Percentiles rank a stretch among this genome's conserved stretches.
Evolutionary conservation across 148 eudicot genomes (phyloP).

Genomic region (Hydrangea macrophylla): DNA sequence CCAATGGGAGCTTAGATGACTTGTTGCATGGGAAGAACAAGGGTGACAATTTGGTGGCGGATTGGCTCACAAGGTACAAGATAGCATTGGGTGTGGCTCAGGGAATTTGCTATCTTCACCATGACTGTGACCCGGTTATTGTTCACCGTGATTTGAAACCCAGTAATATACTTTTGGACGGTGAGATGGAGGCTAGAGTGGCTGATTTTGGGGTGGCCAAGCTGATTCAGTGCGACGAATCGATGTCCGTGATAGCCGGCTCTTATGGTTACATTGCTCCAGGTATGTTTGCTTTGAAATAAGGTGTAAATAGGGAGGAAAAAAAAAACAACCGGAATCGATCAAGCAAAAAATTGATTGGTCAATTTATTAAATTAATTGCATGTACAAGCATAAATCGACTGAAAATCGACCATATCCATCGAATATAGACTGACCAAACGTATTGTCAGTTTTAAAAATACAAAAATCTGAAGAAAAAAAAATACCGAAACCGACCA

Average conservation of each 20-base stretch:
- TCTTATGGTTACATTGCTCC: constrained; percentile 99
- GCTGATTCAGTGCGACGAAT: constrained; percentile 62
- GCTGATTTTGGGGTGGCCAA: constrained; percentile 98
- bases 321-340: no score
- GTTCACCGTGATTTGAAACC: constrained; percentile 93
- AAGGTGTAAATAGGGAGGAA: no score
- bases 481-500: no score
- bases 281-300: constrained; percentile 39
- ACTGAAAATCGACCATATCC: no score
- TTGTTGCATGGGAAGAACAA: constrained; percentile 72
- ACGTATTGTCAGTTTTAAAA: no score
- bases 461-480: no score
- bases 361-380: no score
- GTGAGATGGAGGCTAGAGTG: constrained; percentile 89
- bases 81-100: constrained; percentile 95
- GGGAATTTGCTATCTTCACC: constrained; percentile 88
- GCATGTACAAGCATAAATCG: no score
- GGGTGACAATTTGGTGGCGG: constrained; percentile 54
- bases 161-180: constrained; percentile 74
- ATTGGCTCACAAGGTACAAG: constrained; percentile 82
- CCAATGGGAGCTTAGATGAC: constrained; percentile 88
- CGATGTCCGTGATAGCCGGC: constrained; percentile 96
- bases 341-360: no score
- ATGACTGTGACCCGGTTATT: constrained; percentile 89
- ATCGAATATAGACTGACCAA: no score